Conservation (phyloP, 176 grass and related monocot species). For the Eragrostis nindensis region DNA sequence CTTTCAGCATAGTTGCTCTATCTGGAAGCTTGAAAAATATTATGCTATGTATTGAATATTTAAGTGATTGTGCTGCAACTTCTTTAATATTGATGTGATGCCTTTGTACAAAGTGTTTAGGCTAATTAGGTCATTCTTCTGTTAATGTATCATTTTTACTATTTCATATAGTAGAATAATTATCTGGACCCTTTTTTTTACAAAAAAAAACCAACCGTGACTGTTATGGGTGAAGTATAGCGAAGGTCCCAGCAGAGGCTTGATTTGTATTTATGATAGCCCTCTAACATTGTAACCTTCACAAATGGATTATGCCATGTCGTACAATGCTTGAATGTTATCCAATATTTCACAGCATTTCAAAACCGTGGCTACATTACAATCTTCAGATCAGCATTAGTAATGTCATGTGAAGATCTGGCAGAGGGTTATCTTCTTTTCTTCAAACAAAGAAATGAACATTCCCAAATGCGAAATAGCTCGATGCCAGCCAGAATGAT, state of each 20-base stretch:
- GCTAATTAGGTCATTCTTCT: neutral
- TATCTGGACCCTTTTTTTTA: neutral
- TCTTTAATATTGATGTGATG: neutral
- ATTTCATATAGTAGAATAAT: neutral
- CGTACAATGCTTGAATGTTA: conserved; percentile 39
- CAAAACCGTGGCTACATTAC: conserved; percentile 28
- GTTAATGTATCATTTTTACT: neutral
- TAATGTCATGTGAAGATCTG: neutral
- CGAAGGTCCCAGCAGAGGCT: conserved; percentile 54
- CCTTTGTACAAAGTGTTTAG: neutral
- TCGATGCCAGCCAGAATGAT: too few relatives aligned
- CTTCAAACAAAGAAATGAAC: neutral
- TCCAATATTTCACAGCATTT: conserved; percentile 41
- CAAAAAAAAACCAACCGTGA: neutral
- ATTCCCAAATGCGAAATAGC: neutral
- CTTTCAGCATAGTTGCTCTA: conserved; percentile 41
- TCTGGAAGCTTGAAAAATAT: conserved; percentile 40
- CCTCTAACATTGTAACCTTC: conserved; percentile 38
- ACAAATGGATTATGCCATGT: conserved; percentile 35
- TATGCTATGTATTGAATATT: conserved; percentile 20
- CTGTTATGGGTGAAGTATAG: neutral
- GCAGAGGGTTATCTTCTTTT: neutral
- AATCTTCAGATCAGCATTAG: neutral
- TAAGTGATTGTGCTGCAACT: conserved; percentile 17
- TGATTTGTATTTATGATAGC: conserved; percentile 29